Percentiles rank a stretch among this genome's conserved stretches.
These are phyloP conservation scores for Starmerella vitae DNA, from an alignment of 805 yeast species.

Conservation along the genomic window DNA sequence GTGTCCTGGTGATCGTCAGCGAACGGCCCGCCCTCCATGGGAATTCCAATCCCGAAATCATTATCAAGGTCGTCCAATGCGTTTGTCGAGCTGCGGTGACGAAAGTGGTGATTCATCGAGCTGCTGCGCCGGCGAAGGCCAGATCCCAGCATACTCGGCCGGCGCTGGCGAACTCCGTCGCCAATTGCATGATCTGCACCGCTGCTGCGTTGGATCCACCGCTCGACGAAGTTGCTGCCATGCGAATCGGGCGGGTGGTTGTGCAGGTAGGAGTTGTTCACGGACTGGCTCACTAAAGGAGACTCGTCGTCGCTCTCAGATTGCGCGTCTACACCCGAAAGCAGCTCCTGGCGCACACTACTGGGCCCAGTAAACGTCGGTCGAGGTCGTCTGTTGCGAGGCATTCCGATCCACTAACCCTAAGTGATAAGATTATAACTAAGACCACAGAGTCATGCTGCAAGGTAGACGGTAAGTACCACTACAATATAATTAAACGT, in stretches of 20 bases:
- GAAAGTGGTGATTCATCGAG: neutral
- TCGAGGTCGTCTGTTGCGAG: slow-evolving; percentile 15
- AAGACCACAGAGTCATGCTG: no score
- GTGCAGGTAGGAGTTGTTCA: slow-evolving; percentile 1
- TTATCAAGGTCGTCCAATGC: slow-evolving; percentile 6
- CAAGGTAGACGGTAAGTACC: no score
- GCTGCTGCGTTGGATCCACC: slow-evolving; percentile 21
- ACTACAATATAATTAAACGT: no score
- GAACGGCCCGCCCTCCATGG: slow-evolving; percentile 9
- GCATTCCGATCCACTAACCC: slow-evolving; percentile 7
- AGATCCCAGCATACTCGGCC: neutral
- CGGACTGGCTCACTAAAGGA: slow-evolving; percentile 1
- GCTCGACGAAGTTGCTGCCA: slow-evolving; percentile 17
- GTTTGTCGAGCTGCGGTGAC: neutral
- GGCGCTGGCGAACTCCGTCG: neutral
- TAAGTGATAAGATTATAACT: neutral
- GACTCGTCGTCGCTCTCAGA: neutral
- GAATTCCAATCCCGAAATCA: slow-evolving; percentile 19
- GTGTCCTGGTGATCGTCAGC: neutral
- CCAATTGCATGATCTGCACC: neutral
- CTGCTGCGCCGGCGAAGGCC: neutral
- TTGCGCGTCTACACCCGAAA: neutral
- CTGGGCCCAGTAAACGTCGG: slow-evolving; percentile 12
- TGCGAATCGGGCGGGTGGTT: slow-evolving; percentile 11
- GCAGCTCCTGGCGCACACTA: slow-evolving; percentile 1